These are phyloP conservation scores for Erigeron philadelphicus DNA, from an alignment of 140 eudicot genomes.

Conservation along the genomic window DNA sequence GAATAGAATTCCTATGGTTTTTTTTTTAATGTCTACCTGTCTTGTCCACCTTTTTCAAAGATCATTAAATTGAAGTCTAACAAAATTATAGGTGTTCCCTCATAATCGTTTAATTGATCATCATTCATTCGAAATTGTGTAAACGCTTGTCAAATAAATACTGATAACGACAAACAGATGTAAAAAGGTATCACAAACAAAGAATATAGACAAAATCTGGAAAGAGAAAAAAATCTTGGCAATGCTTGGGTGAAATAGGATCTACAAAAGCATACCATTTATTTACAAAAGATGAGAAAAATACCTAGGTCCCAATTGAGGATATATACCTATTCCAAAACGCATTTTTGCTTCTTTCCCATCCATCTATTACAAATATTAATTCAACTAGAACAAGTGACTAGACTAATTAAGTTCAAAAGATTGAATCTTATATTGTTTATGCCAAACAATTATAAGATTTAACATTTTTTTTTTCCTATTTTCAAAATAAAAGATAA, in stretches of 20 bases:
- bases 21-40: too few species aligned
- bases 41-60: not conserved
- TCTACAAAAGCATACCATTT: constrained; percentile 33
- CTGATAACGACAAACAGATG: not conserved
- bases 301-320: constrained; percentile 24
- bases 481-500: too few species aligned
- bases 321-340: constrained; percentile 35
- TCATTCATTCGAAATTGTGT: too few species aligned
- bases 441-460: not conserved
- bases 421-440: constrained; percentile 18
- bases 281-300: constrained; percentile 29
- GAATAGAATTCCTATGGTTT: too few species aligned
- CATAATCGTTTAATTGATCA: too few species aligned
- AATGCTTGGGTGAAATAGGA: constrained; percentile 32
- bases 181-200: not conserved
- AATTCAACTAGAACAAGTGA: not conserved
- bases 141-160: too few species aligned
- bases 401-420: not conserved
- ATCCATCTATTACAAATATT: constrained; percentile 24
- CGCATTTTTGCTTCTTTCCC: constrained; percentile 20
- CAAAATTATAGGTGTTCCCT: not conserved
- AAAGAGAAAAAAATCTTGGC: constrained; percentile 15
- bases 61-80: not conserved
- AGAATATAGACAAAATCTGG: constrained; percentile 22
- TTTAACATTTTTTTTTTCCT: too few species aligned